Evolutionary conservation across 768 basidiomycete species (phyloP).

Genomic region (Boletus pseudopeckii): DNA sequence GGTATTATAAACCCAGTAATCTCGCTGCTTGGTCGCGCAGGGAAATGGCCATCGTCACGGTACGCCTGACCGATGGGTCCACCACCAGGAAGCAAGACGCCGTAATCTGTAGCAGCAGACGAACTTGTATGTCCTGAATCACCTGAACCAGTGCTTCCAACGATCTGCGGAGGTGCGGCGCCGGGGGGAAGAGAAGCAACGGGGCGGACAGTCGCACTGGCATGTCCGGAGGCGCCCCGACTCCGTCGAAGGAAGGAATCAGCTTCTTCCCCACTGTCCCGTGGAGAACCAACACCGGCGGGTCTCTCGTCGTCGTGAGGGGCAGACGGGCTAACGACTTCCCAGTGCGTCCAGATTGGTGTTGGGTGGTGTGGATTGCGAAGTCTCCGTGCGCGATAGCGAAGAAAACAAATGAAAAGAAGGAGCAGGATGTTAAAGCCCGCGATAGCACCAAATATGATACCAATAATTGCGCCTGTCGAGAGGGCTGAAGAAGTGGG

Average conservation of each 20-base stretch:
- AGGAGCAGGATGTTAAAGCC: constrained; percentile 58
- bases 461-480: constrained; percentile 31
- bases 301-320: constrained; percentile 32
- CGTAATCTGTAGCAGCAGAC: constrained; percentile 38
- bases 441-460: constrained; percentile 49
- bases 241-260: constrained; percentile 59
- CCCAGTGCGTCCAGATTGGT: constrained; percentile 44
- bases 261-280: constrained; percentile 65
- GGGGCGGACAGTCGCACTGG: constrained; percentile 13
- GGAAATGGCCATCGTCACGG: constrained; percentile 19
- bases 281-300: constrained; percentile 64
- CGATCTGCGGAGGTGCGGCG: constrained; percentile 31
- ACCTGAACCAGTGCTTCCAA: constrained; percentile 40
- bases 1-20: constrained; percentile 35
- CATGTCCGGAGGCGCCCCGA: constrained; percentile 16
- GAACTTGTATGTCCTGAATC: constrained; percentile 39
- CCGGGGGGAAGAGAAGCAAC: constrained; percentile 31
- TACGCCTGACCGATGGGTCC: constrained; percentile 34
- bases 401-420: constrained; percentile 33
- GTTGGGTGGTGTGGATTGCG: constrained; percentile 20
- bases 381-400: constrained; percentile 25
- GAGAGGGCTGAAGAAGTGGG: constrained; percentile 30
- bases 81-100: constrained; percentile 29
- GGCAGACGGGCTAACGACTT: constrained; percentile 34
- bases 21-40: constrained; percentile 32